A percentile compares a stretch with the other conserved stretches of the same genome.
These are phyloP conservation scores for Rutidosis leptorrhynchoides DNA, from an alignment of 129 eudicot species.

Conservation along the genomic window DNA sequence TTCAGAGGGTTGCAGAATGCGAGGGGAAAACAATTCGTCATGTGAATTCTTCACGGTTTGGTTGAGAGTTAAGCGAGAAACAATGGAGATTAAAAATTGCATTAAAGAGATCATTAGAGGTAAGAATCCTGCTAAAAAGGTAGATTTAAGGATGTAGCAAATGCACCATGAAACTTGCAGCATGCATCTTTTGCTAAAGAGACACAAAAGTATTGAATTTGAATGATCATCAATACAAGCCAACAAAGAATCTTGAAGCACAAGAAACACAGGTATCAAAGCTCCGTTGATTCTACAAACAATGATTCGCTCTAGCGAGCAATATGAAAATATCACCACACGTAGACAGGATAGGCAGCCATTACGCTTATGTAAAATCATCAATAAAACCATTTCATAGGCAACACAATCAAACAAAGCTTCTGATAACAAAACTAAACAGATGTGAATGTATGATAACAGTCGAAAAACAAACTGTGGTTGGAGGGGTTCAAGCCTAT, in stretches of 20 bases:
- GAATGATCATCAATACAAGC: constrained; percentile 15
- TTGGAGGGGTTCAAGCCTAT: constrained; percentile 23
- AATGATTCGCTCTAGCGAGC: constrained; percentile 26
- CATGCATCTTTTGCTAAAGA: constrained; percentile 4
- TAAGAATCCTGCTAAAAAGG: constrained; percentile 47
- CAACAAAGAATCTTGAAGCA: constrained; percentile 10
- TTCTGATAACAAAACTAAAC: constrained; percentile 17
- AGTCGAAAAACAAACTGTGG: background rate
- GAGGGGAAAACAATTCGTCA: constrained; percentile 39
- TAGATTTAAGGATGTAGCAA: constrained; percentile 34
- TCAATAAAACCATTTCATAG: constrained; percentile 8
- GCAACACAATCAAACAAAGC: background rate
- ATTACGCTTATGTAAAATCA: constrained; percentile 17
- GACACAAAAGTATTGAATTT: constrained; percentile 25
- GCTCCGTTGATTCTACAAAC: constrained; percentile 22
- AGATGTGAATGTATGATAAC: constrained; percentile 8
- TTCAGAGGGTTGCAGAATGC: constrained; percentile 29
- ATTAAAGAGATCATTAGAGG: constrained; percentile 43
- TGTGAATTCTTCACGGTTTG: constrained; percentile 41
- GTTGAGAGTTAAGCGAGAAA: constrained; percentile 41
- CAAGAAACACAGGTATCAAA: background rate
- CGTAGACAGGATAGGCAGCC: constrained; percentile 6
- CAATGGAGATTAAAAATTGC: constrained; percentile 32
- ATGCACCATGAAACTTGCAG: constrained; percentile 24
- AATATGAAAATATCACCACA: background rate